phyloP scores from a whole-genome alignment of 2,329 filamentous ascomycete species.

The Xylaria sp. region DNA sequence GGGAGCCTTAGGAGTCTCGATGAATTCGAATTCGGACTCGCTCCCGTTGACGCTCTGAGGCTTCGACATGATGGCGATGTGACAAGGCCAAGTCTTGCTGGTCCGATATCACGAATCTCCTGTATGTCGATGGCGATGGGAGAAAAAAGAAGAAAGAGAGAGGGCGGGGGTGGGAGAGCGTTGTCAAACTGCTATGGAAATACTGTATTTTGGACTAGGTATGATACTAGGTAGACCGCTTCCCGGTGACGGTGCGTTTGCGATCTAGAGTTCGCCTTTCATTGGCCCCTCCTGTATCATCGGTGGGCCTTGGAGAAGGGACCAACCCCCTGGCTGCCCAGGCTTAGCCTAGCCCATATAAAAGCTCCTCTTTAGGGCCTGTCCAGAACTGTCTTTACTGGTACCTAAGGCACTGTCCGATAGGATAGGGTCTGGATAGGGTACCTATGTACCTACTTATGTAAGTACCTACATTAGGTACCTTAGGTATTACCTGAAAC shows the following conservation, averaged over 20 bases:
- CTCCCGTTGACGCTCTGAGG: slow-evolving; percentile 59
- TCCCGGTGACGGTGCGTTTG: slow-evolving; percentile 34
- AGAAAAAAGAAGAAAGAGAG: slow-evolving; percentile 10
- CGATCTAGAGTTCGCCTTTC: slow-evolving; percentile 22
- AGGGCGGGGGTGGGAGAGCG: slow-evolving; percentile 31
- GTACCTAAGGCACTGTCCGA: too few species aligned
- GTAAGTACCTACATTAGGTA: too few species aligned
- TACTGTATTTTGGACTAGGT: slow-evolving; percentile 38
- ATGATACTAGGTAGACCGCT: slow-evolving; percentile 48
- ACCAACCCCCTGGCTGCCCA: slow-evolving; percentile 30
- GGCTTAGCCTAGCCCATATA: slow-evolving; percentile 5
- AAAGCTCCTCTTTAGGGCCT: slow-evolving; percentile 6
- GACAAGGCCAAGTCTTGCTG: slow-evolving; percentile 42
- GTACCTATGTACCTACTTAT: too few species aligned
- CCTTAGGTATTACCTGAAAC: too few species aligned
- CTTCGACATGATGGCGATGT: slow-evolving; percentile 58
- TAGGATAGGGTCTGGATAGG: too few species aligned
- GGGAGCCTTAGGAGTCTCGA: slow-evolving; percentile 64
- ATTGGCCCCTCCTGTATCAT: slow-evolving; percentile 38
- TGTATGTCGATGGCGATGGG: slow-evolving; percentile 23
- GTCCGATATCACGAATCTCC: slow-evolving; percentile 30
- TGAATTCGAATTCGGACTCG: slow-evolving; percentile 71
- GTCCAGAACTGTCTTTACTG: neutral
- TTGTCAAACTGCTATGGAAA: slow-evolving; percentile 25
- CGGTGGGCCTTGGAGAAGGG: slow-evolving; percentile 32